Evolutionary conservation across 169 alveolate genomes (phyloP).

Genomic region (Eimeria falciformis): DNA sequence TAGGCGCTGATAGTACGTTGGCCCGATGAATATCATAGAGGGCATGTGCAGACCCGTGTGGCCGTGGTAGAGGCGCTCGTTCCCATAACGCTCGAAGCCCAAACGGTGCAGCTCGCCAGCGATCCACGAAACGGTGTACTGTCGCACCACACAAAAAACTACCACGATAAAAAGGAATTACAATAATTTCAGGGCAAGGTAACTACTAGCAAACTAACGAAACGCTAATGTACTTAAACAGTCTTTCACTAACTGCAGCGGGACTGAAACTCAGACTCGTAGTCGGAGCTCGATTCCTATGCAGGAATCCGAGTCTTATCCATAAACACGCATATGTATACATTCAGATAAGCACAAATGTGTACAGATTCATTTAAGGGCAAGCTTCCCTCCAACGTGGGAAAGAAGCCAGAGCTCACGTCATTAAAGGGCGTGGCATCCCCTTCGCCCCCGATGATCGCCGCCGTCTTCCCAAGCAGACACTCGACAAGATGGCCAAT

Average conservation of each 20-base stretch:
- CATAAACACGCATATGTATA: too few species aligned
- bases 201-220: too few species aligned
- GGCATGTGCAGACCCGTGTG: slow-evolving; percentile 76
- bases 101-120: slow-evolving; percentile 96
- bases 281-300: too few species aligned
- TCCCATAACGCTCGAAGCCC: slow-evolving; percentile 98
- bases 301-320: too few species aligned
- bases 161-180: background rate
- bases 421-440: slow-evolving; percentile 99
- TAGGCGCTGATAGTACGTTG: slow-evolving; percentile 99
- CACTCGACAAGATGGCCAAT: slow-evolving; percentile 99
- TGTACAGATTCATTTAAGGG: too few species aligned
- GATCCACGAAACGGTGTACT: slow-evolving; percentile 97
- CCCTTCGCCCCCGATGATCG: slow-evolving; percentile 98
- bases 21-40: slow-evolving; percentile 98
- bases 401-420: slow-evolving; percentile 77
- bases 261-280: too few species aligned
- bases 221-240: too few species aligned
- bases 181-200: too few species aligned
- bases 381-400: too few species aligned
- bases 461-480: slow-evolving; percentile 97
- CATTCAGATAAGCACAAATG: too few species aligned
- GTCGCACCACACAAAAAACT: background rate
- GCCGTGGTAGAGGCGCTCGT: slow-evolving; percentile 97
- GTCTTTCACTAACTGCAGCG: too few species aligned